A percentile compares a stretch with the other conserved stretches of the same genome.
These are phyloP conservation scores for Diutina rugosa DNA, from an alignment of 1,139 yeast species.

Conservation along the genomic window DNA sequence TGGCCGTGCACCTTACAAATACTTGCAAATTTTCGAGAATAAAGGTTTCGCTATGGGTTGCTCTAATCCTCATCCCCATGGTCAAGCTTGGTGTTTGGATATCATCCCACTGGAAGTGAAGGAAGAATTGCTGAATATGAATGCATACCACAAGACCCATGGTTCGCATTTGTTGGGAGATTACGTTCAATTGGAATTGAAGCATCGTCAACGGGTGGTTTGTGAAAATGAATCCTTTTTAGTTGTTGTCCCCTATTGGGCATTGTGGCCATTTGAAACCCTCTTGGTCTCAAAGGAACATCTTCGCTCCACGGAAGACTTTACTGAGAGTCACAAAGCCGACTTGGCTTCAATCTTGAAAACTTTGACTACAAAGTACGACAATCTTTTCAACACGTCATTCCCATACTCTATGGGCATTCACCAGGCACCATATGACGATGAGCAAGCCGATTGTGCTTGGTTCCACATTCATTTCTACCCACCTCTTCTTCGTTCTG, in stretches of 20 bases:
- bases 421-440: conserved; percentile 55
- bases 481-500: conserved; percentile 65
- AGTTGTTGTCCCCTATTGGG: conserved; percentile 77
- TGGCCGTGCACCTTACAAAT: conserved; percentile 36
- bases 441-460: conserved; percentile 22
- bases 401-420: conserved; percentile 79
- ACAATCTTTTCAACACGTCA: conserved; percentile 54
- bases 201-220: conserved; percentile 40
- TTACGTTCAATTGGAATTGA: conserved; percentile 46
- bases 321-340: conserved; percentile 31
- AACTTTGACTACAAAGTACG: conserved; percentile 51
- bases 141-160: conserved; percentile 30
- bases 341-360: conserved; percentile 49
- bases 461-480: conserved; percentile 74
- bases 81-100: conserved; percentile 70
- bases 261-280: conserved; percentile 73
- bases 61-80: conserved; percentile 73
- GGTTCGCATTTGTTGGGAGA: conserved; percentile 46
- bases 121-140: conserved; percentile 40
- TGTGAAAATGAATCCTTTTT: conserved; percentile 49
- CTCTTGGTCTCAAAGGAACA: conserved; percentile 45
- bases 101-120: conserved; percentile 58
- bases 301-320: conserved; percentile 37
- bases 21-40: conserved; percentile 66
- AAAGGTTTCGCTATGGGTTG: conserved; percentile 79